These are phyloP conservation scores for Ustilago bromivora DNA, from an alignment of 1,284 basidiomycete genomes.

Conservation along the genomic window DNA sequence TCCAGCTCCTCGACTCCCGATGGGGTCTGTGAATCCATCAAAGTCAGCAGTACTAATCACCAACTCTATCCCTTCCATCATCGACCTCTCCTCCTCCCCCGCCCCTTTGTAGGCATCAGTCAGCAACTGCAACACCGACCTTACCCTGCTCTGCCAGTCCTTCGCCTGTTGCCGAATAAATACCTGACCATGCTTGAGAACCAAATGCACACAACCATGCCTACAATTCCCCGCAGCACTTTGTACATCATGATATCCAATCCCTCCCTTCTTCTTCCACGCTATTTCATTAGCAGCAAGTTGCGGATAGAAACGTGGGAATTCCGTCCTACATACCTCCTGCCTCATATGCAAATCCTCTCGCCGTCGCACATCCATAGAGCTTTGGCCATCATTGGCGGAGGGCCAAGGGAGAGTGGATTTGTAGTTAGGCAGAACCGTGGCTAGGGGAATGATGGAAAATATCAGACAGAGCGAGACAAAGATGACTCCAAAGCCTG, in stretches of 20 bases:
- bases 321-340: constrained; percentile 37
- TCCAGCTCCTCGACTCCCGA: constrained; percentile 24
- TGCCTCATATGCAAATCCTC: constrained; percentile 26
- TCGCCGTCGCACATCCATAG: constrained; percentile 4
- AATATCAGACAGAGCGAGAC: constrained; percentile 33
- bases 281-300: constrained; percentile 18
- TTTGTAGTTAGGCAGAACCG: constrained; percentile 16
- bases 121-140: constrained; percentile 34
- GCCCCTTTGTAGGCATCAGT: constrained; percentile 31
- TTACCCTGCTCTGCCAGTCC: constrained; percentile 46
- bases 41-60: constrained; percentile 46
- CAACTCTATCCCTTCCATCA: constrained; percentile 36
- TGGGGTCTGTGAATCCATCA: constrained; percentile 34
- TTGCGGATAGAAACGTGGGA: constrained; percentile 53
- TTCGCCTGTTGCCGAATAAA: constrained; percentile 35
- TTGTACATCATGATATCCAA: constrained; percentile 31
- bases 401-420: not conserved
- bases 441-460: constrained; percentile 37
- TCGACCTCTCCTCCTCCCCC: constrained; percentile 23
- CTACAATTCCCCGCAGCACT: constrained; percentile 32
- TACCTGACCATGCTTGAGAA: constrained; percentile 49
- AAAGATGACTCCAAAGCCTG: constrained; percentile 32
- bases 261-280: constrained; percentile 48
- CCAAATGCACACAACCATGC: constrained; percentile 41
- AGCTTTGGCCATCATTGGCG: not conserved